phyloP scores from a whole-genome alignment of 805 yeast genomes.

The Monosporozyma unispora region DNA sequence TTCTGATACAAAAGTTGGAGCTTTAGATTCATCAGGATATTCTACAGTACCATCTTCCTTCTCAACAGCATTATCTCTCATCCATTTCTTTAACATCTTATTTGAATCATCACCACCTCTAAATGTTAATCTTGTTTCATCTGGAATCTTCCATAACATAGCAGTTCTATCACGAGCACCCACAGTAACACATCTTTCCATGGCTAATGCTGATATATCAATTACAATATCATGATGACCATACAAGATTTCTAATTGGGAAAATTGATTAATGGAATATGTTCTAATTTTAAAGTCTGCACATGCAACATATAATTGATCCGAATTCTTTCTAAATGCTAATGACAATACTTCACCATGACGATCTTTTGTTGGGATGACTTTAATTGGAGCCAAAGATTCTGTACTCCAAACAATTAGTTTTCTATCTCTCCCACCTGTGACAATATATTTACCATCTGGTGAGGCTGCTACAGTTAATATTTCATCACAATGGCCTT shows the following conservation, averaged over 20 bases:
- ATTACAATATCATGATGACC: constrained; percentile 91
- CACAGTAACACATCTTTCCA: constrained; percentile 91
- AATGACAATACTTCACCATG: constrained; percentile 65
- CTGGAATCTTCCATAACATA: constrained; percentile 93
- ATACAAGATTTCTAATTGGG: constrained; percentile 82
- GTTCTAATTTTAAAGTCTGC: constrained; percentile 87
- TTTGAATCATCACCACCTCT: constrained; percentile 72
- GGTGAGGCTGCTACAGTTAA: constrained; percentile 74
- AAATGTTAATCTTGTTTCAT: constrained; percentile 87
- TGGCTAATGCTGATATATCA: constrained; percentile 70
- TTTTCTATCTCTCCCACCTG: constrained; percentile 81
- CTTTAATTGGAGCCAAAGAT: constrained; percentile 64
- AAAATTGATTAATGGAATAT: constrained; percentile 72
- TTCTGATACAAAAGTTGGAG: constrained; percentile 47
- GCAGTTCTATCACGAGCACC: constrained; percentile 94
- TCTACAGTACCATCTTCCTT: constrained; percentile 25
- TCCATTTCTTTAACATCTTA: constrained; percentile 32
- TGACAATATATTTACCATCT: constrained; percentile 80
- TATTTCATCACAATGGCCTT: constrained; percentile 73
- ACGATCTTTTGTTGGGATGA: constrained; percentile 63
- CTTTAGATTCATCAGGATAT: constrained; percentile 25
- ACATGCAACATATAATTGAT: constrained; percentile 85
- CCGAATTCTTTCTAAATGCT: constrained; percentile 69
- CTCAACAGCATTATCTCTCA: constrained; percentile 27
- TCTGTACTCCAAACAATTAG: constrained; percentile 82